Conservation (phyloP, 1,139 yeast species). For the Blastobotrys buckinghamii region DNA sequence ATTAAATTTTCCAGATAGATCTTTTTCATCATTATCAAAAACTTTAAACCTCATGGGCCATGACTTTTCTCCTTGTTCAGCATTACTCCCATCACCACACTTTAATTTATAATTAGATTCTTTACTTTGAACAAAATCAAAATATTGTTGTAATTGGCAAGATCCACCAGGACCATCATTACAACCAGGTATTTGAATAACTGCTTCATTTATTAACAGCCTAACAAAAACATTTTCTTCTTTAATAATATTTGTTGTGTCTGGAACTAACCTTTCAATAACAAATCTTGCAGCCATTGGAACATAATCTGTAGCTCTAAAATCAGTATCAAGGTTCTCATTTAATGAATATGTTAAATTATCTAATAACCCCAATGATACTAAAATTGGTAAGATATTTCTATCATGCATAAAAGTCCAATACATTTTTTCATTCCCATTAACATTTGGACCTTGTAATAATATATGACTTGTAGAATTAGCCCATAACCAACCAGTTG, state of each 20-base stretch:
- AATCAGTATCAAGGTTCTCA: conserved; percentile 39
- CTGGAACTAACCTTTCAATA: conserved; percentile 47
- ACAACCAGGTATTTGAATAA: conserved; percentile 49
- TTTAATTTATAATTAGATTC: conserved; percentile 52
- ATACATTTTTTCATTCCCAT: conserved; percentile 29
- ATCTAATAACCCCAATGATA: conserved; percentile 43
- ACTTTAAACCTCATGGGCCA: conserved; percentile 4
- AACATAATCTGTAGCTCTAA: conserved; percentile 42
- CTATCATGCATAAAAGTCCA: conserved; percentile 57
- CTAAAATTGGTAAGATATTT: conserved; percentile 45
- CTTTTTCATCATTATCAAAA: conserved; percentile 2
- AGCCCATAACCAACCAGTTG: conserved; percentile 46
- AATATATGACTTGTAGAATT: conserved; percentile 46
- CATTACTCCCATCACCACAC: conserved; percentile 52
- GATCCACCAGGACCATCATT: conserved; percentile 42
- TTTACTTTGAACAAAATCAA: conserved; percentile 52
- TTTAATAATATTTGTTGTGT: too few relatives aligned
- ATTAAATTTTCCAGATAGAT: conserved; percentile 3
- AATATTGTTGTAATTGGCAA: conserved; percentile 30
- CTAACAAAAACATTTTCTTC: conserved; percentile 38
- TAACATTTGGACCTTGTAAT: conserved; percentile 36
- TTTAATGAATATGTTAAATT: conserved; percentile 34
- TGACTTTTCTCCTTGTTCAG: conserved; percentile 3
- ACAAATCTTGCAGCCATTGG: conserved; percentile 57
- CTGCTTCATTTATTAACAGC: conserved; percentile 54